Percentiles rank a stretch among this genome's conserved stretches.
Evolutionary conservation across 108 stramenopile species (phyloP).

Genomic region (Mayamaea pseudoterrestris): DNA sequence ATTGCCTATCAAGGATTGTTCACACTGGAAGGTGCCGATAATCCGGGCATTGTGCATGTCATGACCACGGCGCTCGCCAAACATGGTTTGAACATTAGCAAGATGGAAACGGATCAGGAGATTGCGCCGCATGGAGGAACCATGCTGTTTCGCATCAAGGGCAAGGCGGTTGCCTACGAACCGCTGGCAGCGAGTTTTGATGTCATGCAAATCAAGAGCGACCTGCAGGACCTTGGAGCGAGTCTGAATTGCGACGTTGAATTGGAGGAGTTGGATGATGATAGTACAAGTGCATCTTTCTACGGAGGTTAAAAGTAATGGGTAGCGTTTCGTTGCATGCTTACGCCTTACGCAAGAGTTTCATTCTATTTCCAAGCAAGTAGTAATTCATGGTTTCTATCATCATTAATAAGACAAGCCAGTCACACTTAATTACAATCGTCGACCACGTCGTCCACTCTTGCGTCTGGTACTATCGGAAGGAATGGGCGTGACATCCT

Average conservation of each 20-base stretch:
- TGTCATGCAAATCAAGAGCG: constrained; percentile 27
- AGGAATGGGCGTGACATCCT: constrained; percentile 99
- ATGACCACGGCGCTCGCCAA: constrained; percentile 47
- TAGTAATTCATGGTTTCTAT: no score
- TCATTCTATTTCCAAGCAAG: no score
- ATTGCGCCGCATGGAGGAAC: constrained; percentile 36
- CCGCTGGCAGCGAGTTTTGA: constrained; percentile 53
- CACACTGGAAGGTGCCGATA: constrained; percentile 48
- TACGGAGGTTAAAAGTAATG: constrained; percentile 6
- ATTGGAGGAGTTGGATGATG: constrained; percentile 25
- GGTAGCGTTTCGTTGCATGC: neutral
- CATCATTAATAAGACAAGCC: no score
- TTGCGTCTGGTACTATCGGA: constrained; percentile 98
- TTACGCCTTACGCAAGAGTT: no score
- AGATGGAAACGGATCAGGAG: constrained; percentile 56
- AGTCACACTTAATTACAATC: constrained; percentile 95
- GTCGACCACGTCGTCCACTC: constrained; percentile 98
- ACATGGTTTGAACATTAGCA: constrained; percentile 38
- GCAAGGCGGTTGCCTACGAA: constrained; percentile 32
- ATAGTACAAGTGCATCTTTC: neutral
- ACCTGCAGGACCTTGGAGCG: constrained; percentile 44
- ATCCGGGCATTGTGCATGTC: constrained; percentile 67
- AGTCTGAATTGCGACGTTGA: constrained; percentile 59
- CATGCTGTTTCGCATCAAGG: constrained; percentile 31
- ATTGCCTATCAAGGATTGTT: constrained; percentile 26